Conservation (phyloP, 2,329 filamentous ascomycete genomes). For the Pseudogymnoascus sp. region DNA sequence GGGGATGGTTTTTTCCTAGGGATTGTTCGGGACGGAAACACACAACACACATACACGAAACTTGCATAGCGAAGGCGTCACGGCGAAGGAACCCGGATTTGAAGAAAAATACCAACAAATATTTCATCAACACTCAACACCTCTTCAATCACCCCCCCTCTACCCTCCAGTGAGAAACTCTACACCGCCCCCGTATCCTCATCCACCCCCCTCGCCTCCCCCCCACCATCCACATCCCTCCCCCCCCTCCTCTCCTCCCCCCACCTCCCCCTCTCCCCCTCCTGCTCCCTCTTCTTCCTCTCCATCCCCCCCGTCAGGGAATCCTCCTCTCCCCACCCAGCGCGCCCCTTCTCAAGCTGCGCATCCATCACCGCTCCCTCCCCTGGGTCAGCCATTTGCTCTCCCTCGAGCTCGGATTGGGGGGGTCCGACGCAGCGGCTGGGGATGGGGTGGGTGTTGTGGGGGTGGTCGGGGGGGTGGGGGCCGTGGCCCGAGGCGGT, state of each 20-base stretch:
- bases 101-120: not conserved
- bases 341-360: slow-evolving; percentile 26
- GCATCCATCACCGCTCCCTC: slow-evolving; percentile 26
- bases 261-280: slow-evolving; percentile 22
- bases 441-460: slow-evolving; percentile 21
- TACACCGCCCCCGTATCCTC: slow-evolving; percentile 22
- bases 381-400: slow-evolving; percentile 23
- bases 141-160: not conserved
- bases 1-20: slow-evolving; percentile 24
- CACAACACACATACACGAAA: not conserved
- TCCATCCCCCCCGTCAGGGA: slow-evolving; percentile 25
- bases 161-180: not conserved
- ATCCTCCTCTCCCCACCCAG: slow-evolving; percentile 25
- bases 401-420: slow-evolving; percentile 26
- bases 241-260: slow-evolving; percentile 21
- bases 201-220: slow-evolving; percentile 22
- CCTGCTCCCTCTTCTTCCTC: slow-evolving; percentile 27
- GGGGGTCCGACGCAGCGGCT: slow-evolving; percentile 22
- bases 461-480: slow-evolving; percentile 23
- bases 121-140: not conserved
- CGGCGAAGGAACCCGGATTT: slow-evolving; percentile 10
- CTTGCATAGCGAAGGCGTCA: slow-evolving; percentile 27
- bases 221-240: slow-evolving; percentile 24
- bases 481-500: slow-evolving; percentile 25
- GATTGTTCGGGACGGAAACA: not conserved